Conservation (phyloP, 306 rosid genomes). For the Vicia faba region DNA sequence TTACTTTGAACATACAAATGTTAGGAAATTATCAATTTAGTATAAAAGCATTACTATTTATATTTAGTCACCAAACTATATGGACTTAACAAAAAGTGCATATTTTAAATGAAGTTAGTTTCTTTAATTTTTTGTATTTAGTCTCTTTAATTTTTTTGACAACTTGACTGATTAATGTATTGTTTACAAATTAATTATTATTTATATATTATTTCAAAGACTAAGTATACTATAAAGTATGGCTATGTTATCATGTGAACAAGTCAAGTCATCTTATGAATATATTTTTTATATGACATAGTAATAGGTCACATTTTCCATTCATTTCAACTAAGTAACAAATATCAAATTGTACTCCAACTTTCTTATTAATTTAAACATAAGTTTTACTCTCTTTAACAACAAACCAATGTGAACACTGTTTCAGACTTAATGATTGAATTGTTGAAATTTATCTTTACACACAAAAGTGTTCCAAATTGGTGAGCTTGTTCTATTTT, state of each 20-base stretch:
- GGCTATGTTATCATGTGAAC: background rate
- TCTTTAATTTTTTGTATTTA: no score
- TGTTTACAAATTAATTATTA: no score
- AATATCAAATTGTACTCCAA: background rate
- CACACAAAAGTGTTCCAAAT: background rate
- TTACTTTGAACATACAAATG: background rate
- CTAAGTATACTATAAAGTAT: background rate
- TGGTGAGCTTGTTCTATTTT: background rate
- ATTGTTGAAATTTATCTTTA: background rate
- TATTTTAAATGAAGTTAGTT: no score
- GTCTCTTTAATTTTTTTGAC: no score
- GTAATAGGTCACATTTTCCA: conserved; percentile 1
- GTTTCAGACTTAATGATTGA: background rate
- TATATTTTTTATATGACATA: background rate
- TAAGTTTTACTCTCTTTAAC: background rate
- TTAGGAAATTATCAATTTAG: background rate
- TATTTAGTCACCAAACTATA: background rate
- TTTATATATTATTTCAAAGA: background rate
- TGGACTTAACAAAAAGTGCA: no score
- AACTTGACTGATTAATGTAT: no score
- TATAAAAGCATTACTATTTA: no score
- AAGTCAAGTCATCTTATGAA: background rate
- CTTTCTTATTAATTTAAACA: background rate
- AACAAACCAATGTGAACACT: background rate
- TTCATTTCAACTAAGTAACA: background rate